These are phyloP conservation scores for Mycena leptocephala DNA, from an alignment of 768 basidiomycete genomes.

Conservation along the genomic window DNA sequence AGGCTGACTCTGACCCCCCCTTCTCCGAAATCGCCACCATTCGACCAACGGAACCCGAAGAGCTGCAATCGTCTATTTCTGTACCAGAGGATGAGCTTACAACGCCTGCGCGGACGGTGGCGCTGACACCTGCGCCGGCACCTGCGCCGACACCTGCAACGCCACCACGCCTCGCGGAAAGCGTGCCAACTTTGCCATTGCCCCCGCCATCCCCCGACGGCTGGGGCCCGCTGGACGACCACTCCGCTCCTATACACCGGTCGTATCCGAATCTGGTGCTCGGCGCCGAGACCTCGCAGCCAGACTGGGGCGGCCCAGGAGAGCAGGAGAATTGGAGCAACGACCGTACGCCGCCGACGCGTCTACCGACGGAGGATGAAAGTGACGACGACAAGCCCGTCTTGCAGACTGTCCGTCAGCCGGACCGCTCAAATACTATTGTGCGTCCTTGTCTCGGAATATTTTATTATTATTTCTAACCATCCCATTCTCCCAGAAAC, in stretches of 20 bases:
- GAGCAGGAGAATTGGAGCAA: slow-evolving; percentile 60
- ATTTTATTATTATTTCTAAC: neutral
- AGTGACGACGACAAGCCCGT: slow-evolving; percentile 82
- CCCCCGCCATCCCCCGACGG: slow-evolving; percentile 5
- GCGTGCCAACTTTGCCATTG: slow-evolving; percentile 32
- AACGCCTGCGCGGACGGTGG: slow-evolving; percentile 22
- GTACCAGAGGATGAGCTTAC: slow-evolving; percentile 37
- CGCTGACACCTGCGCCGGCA: slow-evolving; percentile 44
- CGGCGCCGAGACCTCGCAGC: slow-evolving; percentile 60
- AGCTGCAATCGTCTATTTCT: slow-evolving; percentile 44
- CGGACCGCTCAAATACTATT: slow-evolving; percentile 21
- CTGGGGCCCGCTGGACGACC: slow-evolving; percentile 29
- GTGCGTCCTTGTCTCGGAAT: slow-evolving; percentile 32
- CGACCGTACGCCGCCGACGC: slow-evolving; percentile 42
- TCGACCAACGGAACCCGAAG: slow-evolving; percentile 54
- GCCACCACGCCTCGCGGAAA: slow-evolving; percentile 40
- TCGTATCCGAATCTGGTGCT: slow-evolving; percentile 54
- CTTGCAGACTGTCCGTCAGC: slow-evolving; percentile 58
- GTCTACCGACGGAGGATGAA: slow-evolving; percentile 63
- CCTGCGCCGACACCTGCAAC: slow-evolving; percentile 45
- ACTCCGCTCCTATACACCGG: slow-evolving; percentile 33
- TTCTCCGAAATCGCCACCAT: slow-evolving; percentile 64
- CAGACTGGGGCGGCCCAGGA: slow-evolving; percentile 67
- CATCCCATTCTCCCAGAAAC: slow-evolving; percentile 37
- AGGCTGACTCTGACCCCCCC: slow-evolving; percentile 44